These are phyloP conservation scores for Paralagenidium karlingii DNA, from an alignment of 352 stramenopile genomes.

Conservation along the genomic window DNA sequence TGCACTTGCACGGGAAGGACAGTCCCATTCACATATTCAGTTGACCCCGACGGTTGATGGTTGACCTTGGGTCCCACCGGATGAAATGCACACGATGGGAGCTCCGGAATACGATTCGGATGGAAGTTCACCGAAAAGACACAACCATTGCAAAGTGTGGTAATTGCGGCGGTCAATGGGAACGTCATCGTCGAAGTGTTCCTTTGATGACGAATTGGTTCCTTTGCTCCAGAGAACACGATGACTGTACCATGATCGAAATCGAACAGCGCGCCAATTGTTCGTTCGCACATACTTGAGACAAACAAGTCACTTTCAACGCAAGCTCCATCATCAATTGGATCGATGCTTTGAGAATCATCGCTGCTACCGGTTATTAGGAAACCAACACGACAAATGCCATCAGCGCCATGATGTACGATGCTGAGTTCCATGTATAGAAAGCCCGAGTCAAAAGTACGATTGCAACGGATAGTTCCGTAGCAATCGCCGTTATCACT, in stretches of 20 bases:
- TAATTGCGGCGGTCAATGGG: slow-evolving; percentile 41
- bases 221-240: slow-evolving; percentile 27
- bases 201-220: slow-evolving; percentile 21
- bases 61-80: slow-evolving; percentile 21
- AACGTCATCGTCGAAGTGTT: slow-evolving; percentile 17
- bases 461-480: slow-evolving; percentile 40
- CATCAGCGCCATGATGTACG: slow-evolving; percentile 28
- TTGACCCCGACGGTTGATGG: slow-evolving; percentile 23
- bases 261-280: slow-evolving; percentile 76
- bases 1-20: slow-evolving; percentile 48
- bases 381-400: too few relatives aligned
- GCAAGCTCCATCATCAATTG: too few relatives aligned
- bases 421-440: slow-evolving; percentile 54
- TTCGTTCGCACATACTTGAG: too few relatives aligned
- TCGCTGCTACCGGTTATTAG: too few relatives aligned
- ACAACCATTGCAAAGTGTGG: slow-evolving; percentile 50
- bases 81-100: slow-evolving; percentile 26
- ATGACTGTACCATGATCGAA: slow-evolving; percentile 46
- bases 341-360: too few relatives aligned
- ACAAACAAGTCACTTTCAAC: too few relatives aligned
- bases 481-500: slow-evolving; percentile 25
- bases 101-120: slow-evolving; percentile 24
- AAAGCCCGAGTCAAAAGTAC: slow-evolving; percentile 30
- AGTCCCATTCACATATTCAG: too few relatives aligned
- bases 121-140: slow-evolving; percentile 64